phyloP scores from a whole-genome alignment of 75 land plant species.

The Pinus albicaulis region DNA sequence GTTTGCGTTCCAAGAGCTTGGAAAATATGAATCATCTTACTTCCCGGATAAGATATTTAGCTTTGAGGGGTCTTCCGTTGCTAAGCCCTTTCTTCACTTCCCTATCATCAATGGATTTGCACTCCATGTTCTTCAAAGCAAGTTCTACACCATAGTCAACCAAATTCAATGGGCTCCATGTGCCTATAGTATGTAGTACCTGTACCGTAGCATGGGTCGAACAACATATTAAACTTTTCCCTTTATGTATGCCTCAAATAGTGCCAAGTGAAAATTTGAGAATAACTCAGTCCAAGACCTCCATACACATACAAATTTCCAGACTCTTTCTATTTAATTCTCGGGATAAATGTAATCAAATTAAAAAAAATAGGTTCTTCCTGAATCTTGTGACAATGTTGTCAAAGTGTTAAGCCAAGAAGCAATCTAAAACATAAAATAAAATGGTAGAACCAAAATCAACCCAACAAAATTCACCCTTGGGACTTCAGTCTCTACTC shows the following conservation, averaged over 20 bases:
- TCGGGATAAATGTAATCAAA: slow-evolving; percentile 82
- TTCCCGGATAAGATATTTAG: no score
- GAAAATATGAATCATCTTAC: no score
- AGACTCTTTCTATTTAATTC: slow-evolving; percentile 34
- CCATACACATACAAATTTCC: slow-evolving; percentile 86
- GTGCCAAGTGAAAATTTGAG: slow-evolving; percentile 45
- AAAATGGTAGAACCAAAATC: slow-evolving; percentile 68
- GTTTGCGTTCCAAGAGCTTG: no score
- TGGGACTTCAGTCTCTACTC: slow-evolving; percentile 38
- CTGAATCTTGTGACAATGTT: slow-evolving; percentile 24
- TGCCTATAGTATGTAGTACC: slow-evolving; percentile 59
- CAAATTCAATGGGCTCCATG: slow-evolving; percentile 34
- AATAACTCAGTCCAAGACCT: slow-evolving; percentile 81
- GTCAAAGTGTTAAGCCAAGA: slow-evolving; percentile 40
- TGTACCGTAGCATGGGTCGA: slow-evolving; percentile 82
- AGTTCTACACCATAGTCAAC: slow-evolving; percentile 50
- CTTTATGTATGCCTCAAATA: slow-evolving; percentile 65
- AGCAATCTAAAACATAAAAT: slow-evolving; percentile 54
- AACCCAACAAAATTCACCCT: slow-evolving; percentile 87
- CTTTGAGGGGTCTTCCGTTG: no score
- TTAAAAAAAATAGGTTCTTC: slow-evolving; percentile 77
- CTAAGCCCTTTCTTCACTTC: slow-evolving; percentile 43
- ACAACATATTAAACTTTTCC: slow-evolving; percentile 76
- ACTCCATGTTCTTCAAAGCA: slow-evolving; percentile 46
- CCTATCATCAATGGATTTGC: slow-evolving; percentile 49